These are phyloP conservation scores for Jamesozyma gamospora DNA, from an alignment of 805 yeast genomes.

Conservation along the genomic window DNA sequence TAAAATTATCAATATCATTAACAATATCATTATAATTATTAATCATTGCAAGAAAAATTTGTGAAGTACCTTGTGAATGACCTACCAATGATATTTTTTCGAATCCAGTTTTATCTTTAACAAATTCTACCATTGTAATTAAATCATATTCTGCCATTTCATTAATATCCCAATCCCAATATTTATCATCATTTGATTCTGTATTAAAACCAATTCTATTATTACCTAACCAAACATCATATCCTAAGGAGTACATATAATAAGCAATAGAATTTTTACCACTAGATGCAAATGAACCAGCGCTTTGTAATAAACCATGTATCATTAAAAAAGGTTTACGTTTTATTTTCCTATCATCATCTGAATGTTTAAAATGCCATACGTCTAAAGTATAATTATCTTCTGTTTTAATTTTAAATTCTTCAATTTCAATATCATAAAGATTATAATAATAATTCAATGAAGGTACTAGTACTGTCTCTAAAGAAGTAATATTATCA, in stretches of 20 bases:
- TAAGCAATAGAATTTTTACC: constrained; percentile 71
- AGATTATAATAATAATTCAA: constrained; percentile 59
- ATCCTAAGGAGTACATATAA: constrained; percentile 44
- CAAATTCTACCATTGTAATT: constrained; percentile 58
- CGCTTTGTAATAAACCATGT: constrained; percentile 82
- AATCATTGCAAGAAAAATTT: constrained; percentile 60
- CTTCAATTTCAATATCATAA: constrained; percentile 49
- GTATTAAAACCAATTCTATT: constrained; percentile 82
- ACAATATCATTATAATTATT: constrained; percentile 30
- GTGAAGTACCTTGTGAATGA: constrained; percentile 93
- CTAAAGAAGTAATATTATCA: constrained; percentile 9
- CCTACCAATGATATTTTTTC: constrained; percentile 53
- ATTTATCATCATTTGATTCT: constrained; percentile 28
- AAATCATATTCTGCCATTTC: constrained; percentile 75
- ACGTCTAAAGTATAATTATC: constrained; percentile 69
- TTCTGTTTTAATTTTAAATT: constrained; percentile 53
- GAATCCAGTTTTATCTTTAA: constrained; percentile 33
- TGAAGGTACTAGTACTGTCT: constrained; percentile 37
- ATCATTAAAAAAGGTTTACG: constrained; percentile 61
- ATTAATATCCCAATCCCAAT: constrained; percentile 90
- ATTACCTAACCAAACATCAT: constrained; percentile 87
- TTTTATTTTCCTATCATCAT: constrained; percentile 7
- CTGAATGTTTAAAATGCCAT: constrained; percentile 35
- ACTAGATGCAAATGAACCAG: constrained; percentile 73
- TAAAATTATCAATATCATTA: constrained; percentile 50